Conservation (phyloP, 495 filamentous ascomycete genomes). For the Durotheca rogersii region DNA sequence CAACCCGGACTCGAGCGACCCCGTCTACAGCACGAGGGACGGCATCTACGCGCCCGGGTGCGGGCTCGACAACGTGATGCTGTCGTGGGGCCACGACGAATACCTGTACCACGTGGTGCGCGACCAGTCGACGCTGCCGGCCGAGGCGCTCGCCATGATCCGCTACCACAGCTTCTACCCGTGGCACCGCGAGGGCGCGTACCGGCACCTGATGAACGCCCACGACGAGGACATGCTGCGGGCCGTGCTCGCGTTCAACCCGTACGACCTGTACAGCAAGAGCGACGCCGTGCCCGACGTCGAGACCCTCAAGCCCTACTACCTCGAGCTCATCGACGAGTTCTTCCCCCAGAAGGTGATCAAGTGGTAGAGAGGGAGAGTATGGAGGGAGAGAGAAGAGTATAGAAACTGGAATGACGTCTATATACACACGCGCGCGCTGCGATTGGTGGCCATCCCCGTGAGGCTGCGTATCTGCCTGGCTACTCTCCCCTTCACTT, state of each 20-base stretch:
- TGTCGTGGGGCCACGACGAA: slow-evolving; percentile 91
- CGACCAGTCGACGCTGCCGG: slow-evolving; percentile 72
- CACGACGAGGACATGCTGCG: slow-evolving; percentile 75
- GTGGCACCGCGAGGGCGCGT: slow-evolving; percentile 80
- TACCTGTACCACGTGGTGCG: slow-evolving; percentile 83
- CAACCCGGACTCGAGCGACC: slow-evolving; percentile 68
- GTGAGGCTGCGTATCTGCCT: too few relatives aligned
- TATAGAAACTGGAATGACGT: too few relatives aligned
- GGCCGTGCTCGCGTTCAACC: slow-evolving; percentile 84
- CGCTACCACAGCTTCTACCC: slow-evolving; percentile 89
- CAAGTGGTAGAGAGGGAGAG: slow-evolving; percentile 60
- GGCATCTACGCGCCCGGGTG: slow-evolving; percentile 78
- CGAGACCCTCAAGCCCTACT: slow-evolving; percentile 80
- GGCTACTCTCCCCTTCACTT: too few relatives aligned
- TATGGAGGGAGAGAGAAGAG: too few relatives aligned
- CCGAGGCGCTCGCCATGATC: slow-evolving; percentile 85
- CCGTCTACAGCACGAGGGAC: slow-evolving; percentile 66
- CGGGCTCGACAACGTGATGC: slow-evolving; percentile 80
- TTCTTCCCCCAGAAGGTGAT: slow-evolving; percentile 77
- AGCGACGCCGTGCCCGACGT: slow-evolving; percentile 74
- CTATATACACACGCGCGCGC: too few relatives aligned
- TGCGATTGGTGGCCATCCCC: too few relatives aligned
- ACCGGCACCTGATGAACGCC: slow-evolving; percentile 76
- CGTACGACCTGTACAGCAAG: slow-evolving; percentile 91
- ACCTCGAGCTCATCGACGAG: slow-evolving; percentile 80